Evolutionary conservation across 2,329 filamentous ascomycete species (phyloP).

Genomic region (Colletotrichum siamense): DNA sequence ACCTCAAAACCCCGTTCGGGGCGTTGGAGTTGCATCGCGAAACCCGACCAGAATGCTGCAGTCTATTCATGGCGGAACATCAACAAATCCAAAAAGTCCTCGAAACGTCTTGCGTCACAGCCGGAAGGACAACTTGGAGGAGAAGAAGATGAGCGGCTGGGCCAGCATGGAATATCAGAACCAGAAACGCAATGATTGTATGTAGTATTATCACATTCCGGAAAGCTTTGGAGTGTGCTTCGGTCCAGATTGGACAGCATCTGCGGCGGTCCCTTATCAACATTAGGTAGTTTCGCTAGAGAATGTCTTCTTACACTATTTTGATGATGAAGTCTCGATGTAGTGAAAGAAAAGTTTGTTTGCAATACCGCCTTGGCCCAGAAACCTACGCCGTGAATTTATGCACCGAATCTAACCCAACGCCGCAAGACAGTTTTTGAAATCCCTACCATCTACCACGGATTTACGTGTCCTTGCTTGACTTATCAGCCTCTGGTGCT

Average conservation of each 20-base stretch:
- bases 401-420: background rate
- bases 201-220: conserved; percentile 21
- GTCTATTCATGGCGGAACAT: conserved; percentile 17
- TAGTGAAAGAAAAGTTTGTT: background rate
- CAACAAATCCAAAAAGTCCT: background rate
- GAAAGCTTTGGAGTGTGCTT: conserved; percentile 15
- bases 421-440: background rate
- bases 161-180: conserved; percentile 20
- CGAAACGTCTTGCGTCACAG: background rate
- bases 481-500: background rate
- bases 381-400: background rate
- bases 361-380: background rate
- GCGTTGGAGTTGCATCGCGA: conserved; percentile 13
- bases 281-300: conserved; percentile 18
- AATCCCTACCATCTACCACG: background rate
- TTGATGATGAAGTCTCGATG: background rate
- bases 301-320: background rate
- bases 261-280: conserved; percentile 16
- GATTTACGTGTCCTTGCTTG: background rate
- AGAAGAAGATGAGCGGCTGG: background rate
- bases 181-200: conserved; percentile 18
- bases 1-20: background rate
- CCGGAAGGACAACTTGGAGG: background rate
- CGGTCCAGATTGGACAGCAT: conserved; percentile 19
- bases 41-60: conserved; percentile 9